Base-by-base conservation (phyloP, 768 basidiomycete genomes). In the Lactifluus rugatus region DNA sequence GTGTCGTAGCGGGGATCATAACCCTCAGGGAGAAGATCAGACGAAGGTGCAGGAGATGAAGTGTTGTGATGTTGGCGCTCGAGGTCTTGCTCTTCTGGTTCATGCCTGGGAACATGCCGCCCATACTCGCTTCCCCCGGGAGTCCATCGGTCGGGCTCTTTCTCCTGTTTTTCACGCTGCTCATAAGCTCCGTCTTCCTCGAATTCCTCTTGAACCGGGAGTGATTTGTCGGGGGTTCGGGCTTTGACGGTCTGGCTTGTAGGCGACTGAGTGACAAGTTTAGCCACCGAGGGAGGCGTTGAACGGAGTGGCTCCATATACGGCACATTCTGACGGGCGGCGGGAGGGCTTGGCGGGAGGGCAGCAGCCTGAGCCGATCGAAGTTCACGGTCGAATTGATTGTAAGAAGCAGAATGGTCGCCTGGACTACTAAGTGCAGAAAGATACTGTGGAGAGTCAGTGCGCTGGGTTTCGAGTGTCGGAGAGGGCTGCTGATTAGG, bases 151-250 rank as follows among this genome's bases (percentile, higher is more conserved):
- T 62, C 62, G n/a, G 28, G 58, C 25, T 62, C 62, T 41, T 34
- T 34, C 21, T 55, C 60, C 32, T 51, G 60, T 19, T 57, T 32
- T 28, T 31, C 45, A 23, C 26, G 32, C 25, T 32, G 53, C 17
- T 58, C 62, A 37, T 42, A 19, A 17, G 36, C 41, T 2, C 48
- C 52, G 31, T 62, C 63, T 44, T 64, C 63, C 28, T 64, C 63
- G 36, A 53, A 44, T 31, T 64, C 63, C 37, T 64, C 63, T 47
- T 64, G 63, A 32, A 64, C 61, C 1, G 63, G 63, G 21, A 64
- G 54, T n/a, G 63, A 64, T 21, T 53, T 64, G 51, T 62, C 63
- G 17, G 63, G 61, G 16, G 63, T 58, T 37, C 63, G 61, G 23
- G 63, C 57, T 51, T 64, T 64, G 3, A 52, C 57, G 4, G 54